These are phyloP conservation scores for Hypoxylon sp. DNA, from an alignment of 2,329 filamentous ascomycete species.

Conservation along the genomic window DNA sequence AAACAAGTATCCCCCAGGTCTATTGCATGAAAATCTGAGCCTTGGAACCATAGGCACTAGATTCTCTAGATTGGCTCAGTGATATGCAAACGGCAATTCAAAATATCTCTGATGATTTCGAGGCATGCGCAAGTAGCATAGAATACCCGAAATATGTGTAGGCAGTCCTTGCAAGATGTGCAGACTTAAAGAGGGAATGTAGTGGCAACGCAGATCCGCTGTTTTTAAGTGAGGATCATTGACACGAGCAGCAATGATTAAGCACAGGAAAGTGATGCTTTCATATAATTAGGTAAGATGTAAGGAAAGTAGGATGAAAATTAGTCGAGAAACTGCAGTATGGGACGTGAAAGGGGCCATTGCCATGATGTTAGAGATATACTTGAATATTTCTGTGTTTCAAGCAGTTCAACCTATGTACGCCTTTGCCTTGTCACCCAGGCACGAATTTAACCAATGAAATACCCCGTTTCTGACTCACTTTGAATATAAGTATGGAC, in stretches of 20 bases:
- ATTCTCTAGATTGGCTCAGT: constrained; percentile 3
- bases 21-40: neutral
- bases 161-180: neutral
- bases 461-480: constrained; percentile 16
- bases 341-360: neutral
- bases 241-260: neutral
- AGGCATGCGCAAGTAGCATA: constrained; percentile 10
- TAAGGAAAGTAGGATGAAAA: neutral
- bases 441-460: constrained; percentile 14
- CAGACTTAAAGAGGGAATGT: neutral
- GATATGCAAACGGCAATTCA: neutral
- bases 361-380: neutral
- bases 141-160: neutral
- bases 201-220: constrained; percentile 23
- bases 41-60: neutral
- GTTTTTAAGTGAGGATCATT: constrained; percentile 31
- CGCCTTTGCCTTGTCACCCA: constrained; percentile 43
- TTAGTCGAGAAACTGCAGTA: neutral
- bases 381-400: neutral
- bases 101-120: constrained; percentile 5
- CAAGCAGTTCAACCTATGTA: constrained; percentile 15
- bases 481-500: neutral
- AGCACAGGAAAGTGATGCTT: neutral
- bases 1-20: neutral
- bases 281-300: constrained; percentile 1